Evolutionary conservation across 495 filamentous ascomycete genomes (phyloP).

Genomic region (Jackrogersella multiformis): DNA sequence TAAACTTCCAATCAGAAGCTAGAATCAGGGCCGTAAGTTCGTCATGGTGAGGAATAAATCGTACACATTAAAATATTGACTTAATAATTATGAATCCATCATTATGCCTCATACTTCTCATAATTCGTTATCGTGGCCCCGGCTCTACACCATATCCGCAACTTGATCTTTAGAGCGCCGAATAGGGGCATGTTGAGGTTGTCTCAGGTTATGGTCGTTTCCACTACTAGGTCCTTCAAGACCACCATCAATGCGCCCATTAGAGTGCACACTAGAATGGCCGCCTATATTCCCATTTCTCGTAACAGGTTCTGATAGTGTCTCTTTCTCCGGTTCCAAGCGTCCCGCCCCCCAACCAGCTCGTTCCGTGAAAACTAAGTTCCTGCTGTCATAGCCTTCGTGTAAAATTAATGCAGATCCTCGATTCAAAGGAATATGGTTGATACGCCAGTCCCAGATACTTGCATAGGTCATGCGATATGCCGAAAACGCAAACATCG

Average conservation of each 20-base stretch:
- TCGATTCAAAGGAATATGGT: constrained; percentile 53
- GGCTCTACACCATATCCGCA: constrained; percentile 15
- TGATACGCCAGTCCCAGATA: constrained; percentile 56
- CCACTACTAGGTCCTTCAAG: not conserved
- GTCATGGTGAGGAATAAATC: not conserved
- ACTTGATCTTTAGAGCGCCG: not conserved
- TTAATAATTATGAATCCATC: not conserved
- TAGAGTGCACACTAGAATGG: not conserved
- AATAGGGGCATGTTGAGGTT: constrained; percentile 1
- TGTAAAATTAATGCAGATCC: constrained; percentile 27
- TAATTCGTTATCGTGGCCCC: not conserved
- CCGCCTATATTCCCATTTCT: constrained; percentile 10
- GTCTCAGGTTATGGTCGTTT: not conserved
- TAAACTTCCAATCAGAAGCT: not conserved
- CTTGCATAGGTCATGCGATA: constrained; percentile 55
- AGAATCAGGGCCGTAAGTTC: not conserved
- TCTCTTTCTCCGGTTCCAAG: constrained; percentile 18
- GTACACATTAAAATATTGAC: constrained; percentile 15
- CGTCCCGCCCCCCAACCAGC: constrained; percentile 30
- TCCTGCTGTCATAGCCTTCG: constrained; percentile 8
- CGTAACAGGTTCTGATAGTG: constrained; percentile 11
- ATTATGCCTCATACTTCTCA: not conserved
- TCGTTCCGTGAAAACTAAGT: constrained; percentile 35
- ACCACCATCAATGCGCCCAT: not conserved
- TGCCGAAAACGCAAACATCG: constrained; percentile 49